phyloP scores from a whole-genome alignment of 805 yeast species.

The Saturnispora zaruensis region DNA sequence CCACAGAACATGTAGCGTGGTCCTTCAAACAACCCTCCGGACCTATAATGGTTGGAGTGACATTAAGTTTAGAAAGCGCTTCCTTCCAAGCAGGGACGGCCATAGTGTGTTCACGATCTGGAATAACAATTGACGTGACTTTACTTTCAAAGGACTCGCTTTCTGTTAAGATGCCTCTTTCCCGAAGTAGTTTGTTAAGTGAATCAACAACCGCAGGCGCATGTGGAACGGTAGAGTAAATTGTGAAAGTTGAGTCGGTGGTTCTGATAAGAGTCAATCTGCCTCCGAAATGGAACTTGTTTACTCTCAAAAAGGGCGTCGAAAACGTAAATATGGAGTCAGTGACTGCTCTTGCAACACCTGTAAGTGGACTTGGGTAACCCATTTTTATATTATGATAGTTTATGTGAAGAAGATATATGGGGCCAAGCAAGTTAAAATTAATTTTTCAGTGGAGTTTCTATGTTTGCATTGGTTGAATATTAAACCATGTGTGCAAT shows the following conservation, averaged over 20 bases:
- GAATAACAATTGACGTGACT: constrained; percentile 46
- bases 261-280: constrained; percentile 32
- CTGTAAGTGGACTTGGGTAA: constrained; percentile 32
- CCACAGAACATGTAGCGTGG: background rate
- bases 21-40: background rate
- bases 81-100: constrained; percentile 6
- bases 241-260: constrained; percentile 28
- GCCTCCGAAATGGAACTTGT: constrained; percentile 29
- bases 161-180: constrained; percentile 23
- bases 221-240: constrained; percentile 55
- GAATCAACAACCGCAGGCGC: constrained; percentile 37
- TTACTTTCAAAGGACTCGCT: constrained; percentile 29
- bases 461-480: too few species aligned
- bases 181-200: constrained; percentile 24
- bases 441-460: background rate
- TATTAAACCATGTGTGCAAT: too few species aligned
- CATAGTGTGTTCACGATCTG: constrained; percentile 59
- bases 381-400: constrained; percentile 26
- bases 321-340: constrained; percentile 29
- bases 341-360: constrained; percentile 30
- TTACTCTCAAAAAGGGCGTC: constrained; percentile 26
- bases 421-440: background rate
- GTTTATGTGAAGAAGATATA: background rate
- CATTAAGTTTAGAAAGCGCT: background rate
- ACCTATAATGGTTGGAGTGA: background rate